Conservation (phyloP, 192 early-diverging fungal species). For the Rhizophagus clarus region DNA sequence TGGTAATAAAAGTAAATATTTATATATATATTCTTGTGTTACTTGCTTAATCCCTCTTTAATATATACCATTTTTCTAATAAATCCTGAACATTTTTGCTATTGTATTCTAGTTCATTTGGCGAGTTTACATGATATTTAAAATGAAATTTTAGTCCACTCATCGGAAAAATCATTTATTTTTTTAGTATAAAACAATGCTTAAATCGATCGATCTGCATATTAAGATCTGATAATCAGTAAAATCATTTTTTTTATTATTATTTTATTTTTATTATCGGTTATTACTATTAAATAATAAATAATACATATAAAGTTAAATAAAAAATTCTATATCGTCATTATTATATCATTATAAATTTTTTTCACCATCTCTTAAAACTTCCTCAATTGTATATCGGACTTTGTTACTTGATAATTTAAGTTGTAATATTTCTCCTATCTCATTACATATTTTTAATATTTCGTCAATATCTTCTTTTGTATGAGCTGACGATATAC, state of each 20-base stretch:
- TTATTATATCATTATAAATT: neutral
- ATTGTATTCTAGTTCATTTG: neutral
- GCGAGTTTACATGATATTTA: neutral
- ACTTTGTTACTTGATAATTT: slow-evolving; percentile 43
- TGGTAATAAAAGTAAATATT: neutral
- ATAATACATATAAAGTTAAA: too few relatives aligned
- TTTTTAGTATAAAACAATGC: too few relatives aligned
- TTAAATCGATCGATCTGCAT: too few relatives aligned
- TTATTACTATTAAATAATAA: too few relatives aligned
- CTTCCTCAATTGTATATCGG: slow-evolving; percentile 11
- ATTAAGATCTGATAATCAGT: too few relatives aligned
- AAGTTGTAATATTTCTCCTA: slow-evolving; percentile 72
- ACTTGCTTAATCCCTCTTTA: neutral
- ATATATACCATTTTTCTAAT: slow-evolving; percentile 8
- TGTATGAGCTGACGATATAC: slow-evolving; percentile 91
- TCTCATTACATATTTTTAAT: slow-evolving; percentile 69
- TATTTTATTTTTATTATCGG: too few relatives aligned
- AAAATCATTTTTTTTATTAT: too few relatives aligned
- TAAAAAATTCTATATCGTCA: too few relatives aligned
- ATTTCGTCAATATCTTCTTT: slow-evolving; percentile 87
- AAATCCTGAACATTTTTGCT: neutral
- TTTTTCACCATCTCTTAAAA: slow-evolving; percentile 22
- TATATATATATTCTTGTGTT: too few relatives aligned
- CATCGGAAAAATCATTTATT: too few relatives aligned
- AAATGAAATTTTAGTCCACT: neutral